Conservation (phyloP, 2,329 filamentous ascomycete species). For the Cryphonectria radicalis region DNA sequence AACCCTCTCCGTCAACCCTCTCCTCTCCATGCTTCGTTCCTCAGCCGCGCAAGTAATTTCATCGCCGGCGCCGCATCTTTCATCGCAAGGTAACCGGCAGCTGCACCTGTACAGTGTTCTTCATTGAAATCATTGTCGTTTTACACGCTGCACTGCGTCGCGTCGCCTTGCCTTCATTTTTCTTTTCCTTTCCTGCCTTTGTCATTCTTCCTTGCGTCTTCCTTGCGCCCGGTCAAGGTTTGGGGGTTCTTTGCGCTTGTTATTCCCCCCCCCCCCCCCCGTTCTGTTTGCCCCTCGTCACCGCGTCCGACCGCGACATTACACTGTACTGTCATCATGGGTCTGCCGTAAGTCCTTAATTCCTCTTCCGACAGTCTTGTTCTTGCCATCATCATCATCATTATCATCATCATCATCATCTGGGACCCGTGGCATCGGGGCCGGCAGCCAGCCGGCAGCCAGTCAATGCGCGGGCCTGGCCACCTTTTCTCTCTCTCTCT, state of each 20-base stretch:
- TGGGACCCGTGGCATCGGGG: not conserved
- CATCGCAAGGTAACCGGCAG: slow-evolving; percentile 2
- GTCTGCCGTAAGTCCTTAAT: slow-evolving; percentile 26
- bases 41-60: not conserved
- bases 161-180: slow-evolving; percentile 19
- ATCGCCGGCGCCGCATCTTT: not conserved
- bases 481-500: too few species aligned
- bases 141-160: not conserved
- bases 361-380: not conserved
- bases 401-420: not conserved
- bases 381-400: too few species aligned
- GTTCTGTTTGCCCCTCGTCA: slow-evolving; percentile 15
- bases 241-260: not conserved
- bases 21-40: not conserved
- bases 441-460: not conserved
- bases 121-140: slow-evolving; percentile 11
- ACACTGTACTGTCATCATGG: slow-evolving; percentile 22
- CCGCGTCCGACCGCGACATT: slow-evolving; percentile 6
- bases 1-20: slow-evolving; percentile 1
- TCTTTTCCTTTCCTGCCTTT: not conserved
- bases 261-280: not conserved
- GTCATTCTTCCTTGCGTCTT: not conserved
- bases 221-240: not conserved
- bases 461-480: not conserved
- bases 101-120: slow-evolving; percentile 7